Percentiles rank a stretch among this genome's conserved stretches.
Conservation (phyloP, 208 protist genomes). For the Crithidia brevicula region DNA sequence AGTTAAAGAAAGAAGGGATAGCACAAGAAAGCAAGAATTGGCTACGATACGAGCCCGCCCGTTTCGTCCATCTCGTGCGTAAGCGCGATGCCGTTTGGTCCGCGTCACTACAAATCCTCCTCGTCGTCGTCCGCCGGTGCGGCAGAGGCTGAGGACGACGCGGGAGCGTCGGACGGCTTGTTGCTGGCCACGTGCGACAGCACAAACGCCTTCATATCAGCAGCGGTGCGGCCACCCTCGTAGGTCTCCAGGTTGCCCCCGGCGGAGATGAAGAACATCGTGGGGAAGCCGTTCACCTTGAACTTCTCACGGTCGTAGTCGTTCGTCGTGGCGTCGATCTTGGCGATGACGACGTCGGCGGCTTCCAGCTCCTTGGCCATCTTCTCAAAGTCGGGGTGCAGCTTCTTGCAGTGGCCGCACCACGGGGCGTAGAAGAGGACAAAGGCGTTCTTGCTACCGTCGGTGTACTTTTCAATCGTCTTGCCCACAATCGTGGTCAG, state of each 20-base stretch:
- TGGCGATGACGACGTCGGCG: conserved; percentile 76
- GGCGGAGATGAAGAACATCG: conserved; percentile 83
- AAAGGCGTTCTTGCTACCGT: conserved; percentile 85
- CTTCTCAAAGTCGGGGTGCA: conserved; percentile 86
- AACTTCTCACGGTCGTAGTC: conserved; percentile 51
- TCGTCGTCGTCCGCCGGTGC: conserved; percentile 16
- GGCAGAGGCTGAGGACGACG: conserved; percentile 6
- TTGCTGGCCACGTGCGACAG: conserved; percentile 37
- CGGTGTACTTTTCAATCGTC: conserved; percentile 58
- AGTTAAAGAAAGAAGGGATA: conserved; percentile 27
- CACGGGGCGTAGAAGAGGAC: conserved; percentile 97
- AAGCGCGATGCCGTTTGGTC: background rate
- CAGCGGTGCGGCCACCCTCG: conserved; percentile 68
- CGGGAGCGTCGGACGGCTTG: no score
- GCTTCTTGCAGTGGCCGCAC: conserved; percentile 96
- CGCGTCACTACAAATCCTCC: conserved; percentile 32
- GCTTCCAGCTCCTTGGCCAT: conserved; percentile 61
- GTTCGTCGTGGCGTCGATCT: conserved; percentile 83
- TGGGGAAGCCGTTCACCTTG: conserved; percentile 80
- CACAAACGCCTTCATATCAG: conserved; percentile 64
- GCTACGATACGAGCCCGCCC: background rate
- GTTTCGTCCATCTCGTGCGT: background rate
- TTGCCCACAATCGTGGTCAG: conserved; percentile 83
- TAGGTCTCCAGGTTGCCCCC: conserved; percentile 60
- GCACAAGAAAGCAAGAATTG: background rate